phyloP scores from a whole-genome alignment of 148 eudicot species.

The Simmondsia chinensis region DNA sequence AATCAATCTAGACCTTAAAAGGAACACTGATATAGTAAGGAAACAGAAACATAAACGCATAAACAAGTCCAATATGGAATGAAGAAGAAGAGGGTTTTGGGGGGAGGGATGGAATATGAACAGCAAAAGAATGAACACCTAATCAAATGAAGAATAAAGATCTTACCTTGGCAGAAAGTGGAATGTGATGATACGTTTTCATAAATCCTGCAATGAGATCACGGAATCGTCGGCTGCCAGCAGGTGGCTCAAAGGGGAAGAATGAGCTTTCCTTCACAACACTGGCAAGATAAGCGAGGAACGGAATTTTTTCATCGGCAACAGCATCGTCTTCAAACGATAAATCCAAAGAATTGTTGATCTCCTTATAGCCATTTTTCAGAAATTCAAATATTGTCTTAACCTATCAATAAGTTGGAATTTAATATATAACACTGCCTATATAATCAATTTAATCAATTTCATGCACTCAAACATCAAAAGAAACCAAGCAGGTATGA shows the following conservation, averaged over 20 bases:
- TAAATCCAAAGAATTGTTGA: constrained; percentile 87
- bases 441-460: too few species aligned
- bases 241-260: constrained; percentile 80
- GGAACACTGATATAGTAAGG: too few species aligned
- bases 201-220: constrained; percentile 78
- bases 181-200: constrained; percentile 83
- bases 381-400: constrained; percentile 86
- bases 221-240: constrained; percentile 80
- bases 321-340: constrained; percentile 88
- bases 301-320: constrained; percentile 96
- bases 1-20: too few species aligned
- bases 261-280: constrained; percentile 48
- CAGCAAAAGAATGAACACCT: not conserved
- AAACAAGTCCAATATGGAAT: not conserved
- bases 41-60: too few species aligned
- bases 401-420: constrained; percentile 73
- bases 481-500: not conserved
- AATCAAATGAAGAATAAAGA: too few species aligned
- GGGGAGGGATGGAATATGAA: not conserved
- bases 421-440: too few species aligned
- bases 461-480: constrained; percentile 4
- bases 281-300: constrained; percentile 89
- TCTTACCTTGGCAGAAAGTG: constrained; percentile 74
- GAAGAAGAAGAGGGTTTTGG: too few species aligned
- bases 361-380: constrained; percentile 69